Base-by-base conservation (phyloP, 2,329 filamentous ascomycete species). In the Trichoderma brevicompactum region DNA sequence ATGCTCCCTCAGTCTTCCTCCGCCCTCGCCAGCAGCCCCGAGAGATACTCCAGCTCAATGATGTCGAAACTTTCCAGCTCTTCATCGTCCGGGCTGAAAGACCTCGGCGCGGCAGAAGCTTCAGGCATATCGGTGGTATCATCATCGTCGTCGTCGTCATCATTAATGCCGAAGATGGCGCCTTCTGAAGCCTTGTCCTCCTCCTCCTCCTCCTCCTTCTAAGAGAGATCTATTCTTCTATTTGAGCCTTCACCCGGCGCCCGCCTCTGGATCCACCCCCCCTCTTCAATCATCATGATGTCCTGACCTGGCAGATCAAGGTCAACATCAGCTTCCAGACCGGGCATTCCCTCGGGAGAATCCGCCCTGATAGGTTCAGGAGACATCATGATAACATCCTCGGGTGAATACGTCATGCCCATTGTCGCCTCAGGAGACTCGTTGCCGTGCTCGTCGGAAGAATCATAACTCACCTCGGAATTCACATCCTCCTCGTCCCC, bases 401-500 rank as follows among this genome's bases (percentile, higher is more conserved):
- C 72, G 5, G 71, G 70, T 49, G 71, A 70, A 48, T 72, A 70
- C 67, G 70, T 64, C 59, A 73, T 66, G 65, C 70, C 71, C 67
- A 68, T 70, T 64, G 69, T 71, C 64, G 68, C 70, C 69, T 74
- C 73, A 63, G 74, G 69, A 58, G 69, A 70, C 59, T 69, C 66
- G 65, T 65, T 65, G 69, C 70, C 69, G 65, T 70, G 68, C 71
- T 74, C 73, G 61, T 77, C 74, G 72, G 69, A 70, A 70, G 73
- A 78, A 76, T 76, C 74, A 66, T 70, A 69, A 79, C 87, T 85
- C 79, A 89, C 87, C 87, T 89, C 87, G 68, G 83, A 87, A 74
- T 85, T 86, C 44, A 87, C 86, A 68, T 92, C 90, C 71, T 92
- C 90, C 69, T 94, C 89, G 70, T 90, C 90, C 65, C 92, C 91